Evolutionary conservation across 371 early-diverging fungal species (phyloP), one percentile per base, ranked within the genome.

Genomic region (Chytridium lagenaria): DNA sequence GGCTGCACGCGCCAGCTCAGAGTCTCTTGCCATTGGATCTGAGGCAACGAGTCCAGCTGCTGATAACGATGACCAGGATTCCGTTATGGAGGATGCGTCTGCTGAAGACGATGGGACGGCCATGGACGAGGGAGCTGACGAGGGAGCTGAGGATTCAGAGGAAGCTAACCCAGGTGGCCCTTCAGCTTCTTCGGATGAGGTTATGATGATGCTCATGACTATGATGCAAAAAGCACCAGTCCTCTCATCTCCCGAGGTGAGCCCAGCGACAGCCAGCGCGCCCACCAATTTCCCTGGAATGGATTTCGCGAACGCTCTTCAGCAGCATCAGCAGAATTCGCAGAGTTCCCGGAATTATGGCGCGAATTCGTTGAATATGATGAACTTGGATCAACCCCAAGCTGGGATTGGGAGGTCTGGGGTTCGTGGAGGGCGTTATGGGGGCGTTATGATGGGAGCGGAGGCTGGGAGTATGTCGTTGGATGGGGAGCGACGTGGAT

Each of bases 191-290:
- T 63, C 63, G 34, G 63, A 63, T 23, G 37, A 63, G 31, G 63
- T 63, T 10, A 63, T 63, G 31, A 36, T 37, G 37, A 63, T 63
- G 63, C 63, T 63, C 12, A 63, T 63, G 63, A 36, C 63, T 16
- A 63, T 63, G 63, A 63, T 63, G 63, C 36, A 63, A 30, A 63
- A 63, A 12, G 37, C 30, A 36, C 63, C 63, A 12, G 30, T 7
- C 10, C 26, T 55, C 5, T 55, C 55, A 7, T 55, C 55, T 16
- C 55, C 55, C 26, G 55, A 55, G 10, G 55, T 28, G 10, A 26
- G 55, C 55, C 16, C 55, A 5, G 55, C 55, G 10, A 26, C 16
- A 5, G 55, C 16, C 55, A 28, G 19, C 55, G 16, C 55, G 19
- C 5, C 55, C 55, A 55, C 55, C 55, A 55, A 10, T 26, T 26